Conservation (phyloP, 345 rosid species). For the Eucalyptus cloeziana region DNA sequence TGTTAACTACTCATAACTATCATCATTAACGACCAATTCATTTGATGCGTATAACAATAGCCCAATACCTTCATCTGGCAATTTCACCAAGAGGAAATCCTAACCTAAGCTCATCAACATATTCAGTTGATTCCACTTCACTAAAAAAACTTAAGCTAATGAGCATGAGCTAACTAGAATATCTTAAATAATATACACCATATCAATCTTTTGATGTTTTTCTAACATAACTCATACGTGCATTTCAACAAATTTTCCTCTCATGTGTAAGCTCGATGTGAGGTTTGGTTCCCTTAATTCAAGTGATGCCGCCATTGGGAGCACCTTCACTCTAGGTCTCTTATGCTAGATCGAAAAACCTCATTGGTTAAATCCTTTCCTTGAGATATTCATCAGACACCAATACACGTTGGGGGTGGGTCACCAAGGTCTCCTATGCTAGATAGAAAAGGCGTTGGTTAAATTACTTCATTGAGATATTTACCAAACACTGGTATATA, state of each 20-base stretch:
- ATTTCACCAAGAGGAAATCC: background rate
- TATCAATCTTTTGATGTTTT: background rate
- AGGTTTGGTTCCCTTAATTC: background rate
- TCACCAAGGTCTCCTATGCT: background rate
- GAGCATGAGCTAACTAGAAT: background rate
- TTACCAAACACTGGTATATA: background rate
- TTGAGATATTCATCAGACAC: background rate
- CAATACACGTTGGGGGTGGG: background rate
- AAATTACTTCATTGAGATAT: background rate
- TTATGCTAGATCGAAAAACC: accelerated
- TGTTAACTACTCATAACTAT: background rate
- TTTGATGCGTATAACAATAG: accelerated
- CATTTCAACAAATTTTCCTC: background rate
- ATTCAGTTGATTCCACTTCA: background rate
- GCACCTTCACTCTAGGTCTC: background rate
- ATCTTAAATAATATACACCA: background rate
- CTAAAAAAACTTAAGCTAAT: background rate
- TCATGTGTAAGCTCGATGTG: background rate
- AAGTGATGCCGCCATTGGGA: accelerated
- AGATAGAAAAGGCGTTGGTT: background rate
- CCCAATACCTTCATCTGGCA: accelerated
- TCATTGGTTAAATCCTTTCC: background rate
- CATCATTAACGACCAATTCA: background rate
- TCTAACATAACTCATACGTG: background rate
- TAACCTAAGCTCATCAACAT: background rate